Base-by-base conservation (phyloP, 2,329 filamentous ascomycete species). In the Penicillium sp. region DNA sequence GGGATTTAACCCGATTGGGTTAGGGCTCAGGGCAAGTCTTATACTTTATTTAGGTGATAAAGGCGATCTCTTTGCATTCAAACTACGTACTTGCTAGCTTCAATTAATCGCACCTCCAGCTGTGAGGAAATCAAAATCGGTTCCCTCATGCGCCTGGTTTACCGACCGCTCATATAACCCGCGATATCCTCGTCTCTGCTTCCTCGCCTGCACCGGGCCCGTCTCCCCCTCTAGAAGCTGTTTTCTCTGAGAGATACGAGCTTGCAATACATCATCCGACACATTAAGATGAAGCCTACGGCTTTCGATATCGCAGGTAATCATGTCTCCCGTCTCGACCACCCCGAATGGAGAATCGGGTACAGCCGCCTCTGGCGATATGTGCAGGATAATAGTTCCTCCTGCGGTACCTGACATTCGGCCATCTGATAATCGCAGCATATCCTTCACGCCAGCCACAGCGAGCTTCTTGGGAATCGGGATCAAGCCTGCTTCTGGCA, bases 381-480 rank as follows among this genome's bases (percentile, higher is more conserved):
- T 69, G 52, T 80, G 77, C 18, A 80, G 61, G 2, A 77, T 66
- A 16, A 80, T 76, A 0, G 76, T 79, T 3, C 77, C 77, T 0
- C 77, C 77, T 2, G 77, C 77, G 3, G 77, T 80, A 0, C 77
- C 77, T 24, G 70, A 74, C 75, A 80, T 79, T 18, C 77, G 65
- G 1, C 77, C 77, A 61, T 80, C 77, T 0, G 72, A 75, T 4
- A 79, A 59, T 1, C 77, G 65, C 23, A 79, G 56, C 76, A 80
- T 79, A 54, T 79, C 76, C 22, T 65, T 68, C 1, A 79, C 73
- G 0, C 76, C 76, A 44, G 69, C 58, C 1, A 58, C 59, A 6
- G 65, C 71, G 2, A 79, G 62, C 47, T 77, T 78, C 13, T 72
- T 65, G 0, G 75, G 75, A 11, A 77, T 74, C 0, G 74, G 75